Conservation (phyloP, 176 grass and related monocot species). For the Otatea glauca region DNA sequence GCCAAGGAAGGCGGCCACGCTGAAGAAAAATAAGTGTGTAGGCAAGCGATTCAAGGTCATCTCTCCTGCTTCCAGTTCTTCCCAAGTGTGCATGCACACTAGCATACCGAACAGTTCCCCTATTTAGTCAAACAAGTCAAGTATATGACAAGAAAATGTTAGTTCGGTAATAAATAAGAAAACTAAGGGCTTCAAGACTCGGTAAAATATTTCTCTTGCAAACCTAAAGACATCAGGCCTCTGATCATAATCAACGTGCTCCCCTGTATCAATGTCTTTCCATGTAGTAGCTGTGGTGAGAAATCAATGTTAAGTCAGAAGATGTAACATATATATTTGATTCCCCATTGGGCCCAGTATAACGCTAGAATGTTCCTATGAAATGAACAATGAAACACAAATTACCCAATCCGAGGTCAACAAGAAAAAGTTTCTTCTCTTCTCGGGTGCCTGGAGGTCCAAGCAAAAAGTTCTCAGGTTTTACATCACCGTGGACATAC, state of each 20-base stretch:
- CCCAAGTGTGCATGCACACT: slow-evolving; percentile 91
- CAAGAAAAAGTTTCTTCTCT: slow-evolving; percentile 95
- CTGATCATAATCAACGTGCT: slow-evolving; percentile 80
- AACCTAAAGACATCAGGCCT: slow-evolving; percentile 86
- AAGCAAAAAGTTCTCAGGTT: slow-evolving; percentile 97
- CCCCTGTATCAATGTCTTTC: slow-evolving; percentile 72
- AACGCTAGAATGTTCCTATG: not conserved
- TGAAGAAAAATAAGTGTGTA: slow-evolving; percentile 97
- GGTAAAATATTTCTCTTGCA: slow-evolving; percentile 15
- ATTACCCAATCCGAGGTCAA: slow-evolving; percentile 97
- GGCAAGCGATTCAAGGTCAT: slow-evolving; percentile 94
- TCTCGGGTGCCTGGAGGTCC: slow-evolving; percentile 74
- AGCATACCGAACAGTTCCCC: slow-evolving; percentile 94
- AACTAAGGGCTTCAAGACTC: not conserved
- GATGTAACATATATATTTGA: slow-evolving; percentile 21
- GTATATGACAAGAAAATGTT: slow-evolving; percentile 32
- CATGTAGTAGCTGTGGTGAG: slow-evolving; percentile 73
- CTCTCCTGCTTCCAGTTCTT: slow-evolving; percentile 90
- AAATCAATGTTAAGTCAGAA: slow-evolving; percentile 25
- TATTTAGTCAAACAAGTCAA: slow-evolving; percentile 33
- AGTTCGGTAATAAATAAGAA: slow-evolving; percentile 36
- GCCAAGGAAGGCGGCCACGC: slow-evolving; percentile 89
- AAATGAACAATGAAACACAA: slow-evolving; percentile 33
- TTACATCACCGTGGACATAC: slow-evolving; percentile 94
- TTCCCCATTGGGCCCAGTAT: not conserved